These are phyloP conservation scores for Heterobasidion occidentale DNA, from an alignment of 1,284 basidiomycete genomes.

Conservation along the genomic window DNA sequence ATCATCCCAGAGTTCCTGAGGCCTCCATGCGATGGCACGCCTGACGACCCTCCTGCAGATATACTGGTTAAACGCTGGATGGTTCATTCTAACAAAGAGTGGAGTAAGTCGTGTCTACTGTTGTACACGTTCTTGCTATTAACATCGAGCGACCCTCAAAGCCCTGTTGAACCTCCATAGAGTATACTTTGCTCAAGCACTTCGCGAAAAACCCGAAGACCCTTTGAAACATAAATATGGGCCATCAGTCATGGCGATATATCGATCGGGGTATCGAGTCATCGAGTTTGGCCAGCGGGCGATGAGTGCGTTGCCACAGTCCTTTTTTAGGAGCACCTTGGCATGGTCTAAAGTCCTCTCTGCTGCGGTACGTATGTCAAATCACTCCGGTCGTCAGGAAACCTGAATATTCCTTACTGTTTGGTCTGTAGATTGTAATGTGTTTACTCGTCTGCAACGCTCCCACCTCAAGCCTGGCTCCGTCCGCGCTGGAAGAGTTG, in stretches of 20 bases:
- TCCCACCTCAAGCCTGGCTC: conserved; percentile 46
- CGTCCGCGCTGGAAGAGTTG: conserved; percentile 49
- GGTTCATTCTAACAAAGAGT: conserved; percentile 47
- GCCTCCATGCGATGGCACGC: conserved; percentile 18
- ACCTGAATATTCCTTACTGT: not conserved
- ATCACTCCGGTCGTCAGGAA: not conserved
- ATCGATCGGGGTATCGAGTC: conserved; percentile 61
- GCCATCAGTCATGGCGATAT: conserved; percentile 61
- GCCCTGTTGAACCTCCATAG: conserved; percentile 62
- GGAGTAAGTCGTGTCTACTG: conserved; percentile 38
- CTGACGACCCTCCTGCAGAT: conserved; percentile 15
- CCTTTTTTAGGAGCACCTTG: conserved; percentile 37
- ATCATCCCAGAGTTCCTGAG: conserved; percentile 40
- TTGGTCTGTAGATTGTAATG: conserved; percentile 49
- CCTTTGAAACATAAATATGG: conserved; percentile 53
- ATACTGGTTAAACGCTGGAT: conserved; percentile 37
- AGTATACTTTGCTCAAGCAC: conserved; percentile 56
- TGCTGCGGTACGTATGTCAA: conserved; percentile 43
- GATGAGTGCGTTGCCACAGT: conserved; percentile 29
- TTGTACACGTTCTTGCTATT: not conserved
- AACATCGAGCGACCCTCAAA: conserved; percentile 16
- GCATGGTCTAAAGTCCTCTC: conserved; percentile 57
- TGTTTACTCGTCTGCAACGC: conserved; percentile 54
- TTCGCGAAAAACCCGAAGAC: conserved; percentile 50
- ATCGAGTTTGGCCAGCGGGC: conserved; percentile 39